These are phyloP conservation scores for Wickerhamomyces alni DNA, from an alignment of 805 yeast species.

Conservation along the genomic window DNA sequence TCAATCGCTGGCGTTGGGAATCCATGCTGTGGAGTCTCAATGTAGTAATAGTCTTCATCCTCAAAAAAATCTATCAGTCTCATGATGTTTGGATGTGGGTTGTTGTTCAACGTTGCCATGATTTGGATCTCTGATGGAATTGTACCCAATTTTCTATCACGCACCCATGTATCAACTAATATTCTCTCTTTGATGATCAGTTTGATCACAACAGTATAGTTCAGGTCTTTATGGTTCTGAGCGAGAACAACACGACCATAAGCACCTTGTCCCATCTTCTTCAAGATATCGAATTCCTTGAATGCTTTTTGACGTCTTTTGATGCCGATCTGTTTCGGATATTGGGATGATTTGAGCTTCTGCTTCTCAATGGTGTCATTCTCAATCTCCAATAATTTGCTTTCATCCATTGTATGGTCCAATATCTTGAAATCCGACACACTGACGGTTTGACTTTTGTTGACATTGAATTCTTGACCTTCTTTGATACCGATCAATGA, in stretches of 20 bases:
- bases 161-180: constrained; percentile 94
- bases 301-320: constrained; percentile 66
- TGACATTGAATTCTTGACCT: constrained; percentile 8
- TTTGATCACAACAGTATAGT: constrained; percentile 71
- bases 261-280: constrained; percentile 92
- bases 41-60: constrained; percentile 81
- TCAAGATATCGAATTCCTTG: constrained; percentile 61
- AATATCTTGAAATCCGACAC: neutral
- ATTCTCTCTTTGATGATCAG: constrained; percentile 90
- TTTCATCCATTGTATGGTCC: constrained; percentile 23
- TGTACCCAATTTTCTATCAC: constrained; percentile 87
- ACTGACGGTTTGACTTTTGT: neutral
- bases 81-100: constrained; percentile 86
- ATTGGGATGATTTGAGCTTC: constrained; percentile 27
- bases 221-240: constrained; percentile 54
- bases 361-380: constrained; percentile 35
- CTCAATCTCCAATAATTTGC: constrained; percentile 39
- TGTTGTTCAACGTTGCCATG: constrained; percentile 69
- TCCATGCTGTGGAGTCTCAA: constrained; percentile 91
- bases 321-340: constrained; percentile 51
- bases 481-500: neutral
- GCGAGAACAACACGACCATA: constrained; percentile 90
- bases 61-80: constrained; percentile 87
- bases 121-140: constrained; percentile 95
- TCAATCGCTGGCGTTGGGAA: constrained; percentile 81